Percentiles rank a stretch among this genome's conserved stretches.
phyloP scores from a whole-genome alignment of 345 rosid genomes.

The Zanthoxylum bungeanum region DNA sequence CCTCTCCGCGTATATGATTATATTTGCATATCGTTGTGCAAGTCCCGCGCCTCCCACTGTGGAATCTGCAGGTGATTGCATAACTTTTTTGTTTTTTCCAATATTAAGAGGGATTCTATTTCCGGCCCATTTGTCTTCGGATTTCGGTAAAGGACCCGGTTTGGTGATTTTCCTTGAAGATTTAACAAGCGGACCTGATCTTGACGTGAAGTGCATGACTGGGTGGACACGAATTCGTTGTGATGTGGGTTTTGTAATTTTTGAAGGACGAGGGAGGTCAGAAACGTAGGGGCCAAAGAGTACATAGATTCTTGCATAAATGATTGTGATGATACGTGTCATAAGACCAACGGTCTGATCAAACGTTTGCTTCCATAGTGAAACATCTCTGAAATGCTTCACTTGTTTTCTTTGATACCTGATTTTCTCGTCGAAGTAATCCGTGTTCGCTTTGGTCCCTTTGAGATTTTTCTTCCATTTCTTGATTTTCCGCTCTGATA shows the following conservation, averaged over 20 bases:
- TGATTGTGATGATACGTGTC: conserved; percentile 23
- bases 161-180: neutral
- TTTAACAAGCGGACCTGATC: conserved; percentile 30
- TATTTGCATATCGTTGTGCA: conserved; percentile 39
- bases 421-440: conserved; percentile 31
- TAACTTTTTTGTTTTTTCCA: neutral
- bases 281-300: conserved; percentile 31
- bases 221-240: conserved; percentile 22
- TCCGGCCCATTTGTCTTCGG: neutral
- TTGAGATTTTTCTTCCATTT: conserved; percentile 20
- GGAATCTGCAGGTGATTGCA: conserved; percentile 20
- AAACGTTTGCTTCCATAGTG: conserved; percentile 43
- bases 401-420: conserved; percentile 30
- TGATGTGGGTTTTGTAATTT: neutral
- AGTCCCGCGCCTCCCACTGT: conserved; percentile 55
- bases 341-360: conserved; percentile 35
- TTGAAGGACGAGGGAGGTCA: conserved; percentile 16
- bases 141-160: conserved; percentile 4
- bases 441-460: conserved; percentile 14
- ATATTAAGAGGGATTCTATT: neutral
- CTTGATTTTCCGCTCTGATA: conserved; percentile 33
- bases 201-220: conserved; percentile 1
- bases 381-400: conserved; percentile 27
- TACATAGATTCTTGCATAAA: conserved; percentile 34
- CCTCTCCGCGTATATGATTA: conserved; percentile 32